phyloP scores from a whole-genome alignment of 1,284 basidiomycete genomes.

The Boletus albobrunnescens region DNA sequence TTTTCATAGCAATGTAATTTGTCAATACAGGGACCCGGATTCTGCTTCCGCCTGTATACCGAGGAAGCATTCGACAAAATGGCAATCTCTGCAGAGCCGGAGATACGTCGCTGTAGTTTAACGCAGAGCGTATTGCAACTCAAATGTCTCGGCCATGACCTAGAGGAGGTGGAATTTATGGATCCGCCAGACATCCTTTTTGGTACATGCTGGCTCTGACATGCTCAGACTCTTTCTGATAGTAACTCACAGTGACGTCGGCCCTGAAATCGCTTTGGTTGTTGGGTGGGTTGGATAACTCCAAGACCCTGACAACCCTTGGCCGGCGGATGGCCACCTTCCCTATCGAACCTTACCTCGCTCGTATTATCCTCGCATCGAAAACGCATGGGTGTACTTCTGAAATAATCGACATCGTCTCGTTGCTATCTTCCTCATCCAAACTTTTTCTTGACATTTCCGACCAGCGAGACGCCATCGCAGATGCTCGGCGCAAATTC shows the following conservation, averaged over 20 bases:
- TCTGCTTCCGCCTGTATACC: constrained; percentile 88
- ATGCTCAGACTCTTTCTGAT: background rate
- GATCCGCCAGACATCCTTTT: constrained; percentile 73
- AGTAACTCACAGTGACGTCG: constrained; percentile 48
- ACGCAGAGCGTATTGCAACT: constrained; percentile 81
- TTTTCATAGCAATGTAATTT: constrained; percentile 1
- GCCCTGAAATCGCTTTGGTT: constrained; percentile 75
- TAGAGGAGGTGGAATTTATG: constrained; percentile 79
- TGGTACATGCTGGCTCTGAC: constrained; percentile 43
- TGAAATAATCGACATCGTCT: constrained; percentile 77
- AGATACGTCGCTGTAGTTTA: constrained; percentile 84
- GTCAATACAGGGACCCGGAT: constrained; percentile 59
- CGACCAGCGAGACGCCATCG: constrained; percentile 68
- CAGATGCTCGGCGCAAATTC: constrained; percentile 73
- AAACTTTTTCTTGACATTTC: constrained; percentile 70
- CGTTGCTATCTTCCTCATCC: constrained; percentile 72
- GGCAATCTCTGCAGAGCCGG: constrained; percentile 70
- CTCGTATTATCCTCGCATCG: constrained; percentile 74
- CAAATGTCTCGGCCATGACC: constrained; percentile 76
- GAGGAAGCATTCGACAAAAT: constrained; percentile 71
- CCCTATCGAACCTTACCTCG: constrained; percentile 80
- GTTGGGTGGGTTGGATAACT: constrained; percentile 68
- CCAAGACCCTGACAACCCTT: constrained; percentile 59
- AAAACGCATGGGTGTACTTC: constrained; percentile 63
- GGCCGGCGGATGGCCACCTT: constrained; percentile 80